These are phyloP conservation scores for Lentinula edodes DNA, from an alignment of 768 basidiomycete genomes.

Conservation along the genomic window DNA sequence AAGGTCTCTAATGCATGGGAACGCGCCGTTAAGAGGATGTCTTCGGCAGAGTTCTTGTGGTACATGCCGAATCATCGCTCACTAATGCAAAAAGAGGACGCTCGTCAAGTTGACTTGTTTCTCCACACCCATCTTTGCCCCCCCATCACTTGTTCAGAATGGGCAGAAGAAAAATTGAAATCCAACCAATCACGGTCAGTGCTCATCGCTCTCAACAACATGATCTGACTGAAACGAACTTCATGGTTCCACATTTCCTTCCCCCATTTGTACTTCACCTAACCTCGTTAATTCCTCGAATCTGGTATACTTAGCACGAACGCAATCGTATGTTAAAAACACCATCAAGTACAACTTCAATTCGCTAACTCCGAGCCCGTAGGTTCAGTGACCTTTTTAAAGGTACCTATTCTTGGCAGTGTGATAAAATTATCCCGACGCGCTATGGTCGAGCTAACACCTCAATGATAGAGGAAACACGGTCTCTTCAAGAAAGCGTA, in stretches of 20 bases:
- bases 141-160: slow-evolving; percentile 22
- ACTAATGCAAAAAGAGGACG: slow-evolving; percentile 8
- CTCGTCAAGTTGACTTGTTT: background rate
- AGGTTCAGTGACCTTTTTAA: slow-evolving; percentile 79
- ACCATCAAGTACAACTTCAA: background rate
- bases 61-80: slow-evolving; percentile 7
- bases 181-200: slow-evolving; percentile 74
- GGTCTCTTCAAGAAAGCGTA: slow-evolving; percentile 91
- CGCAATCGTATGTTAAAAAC: slow-evolving; percentile 53
- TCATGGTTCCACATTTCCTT: slow-evolving; percentile 6
- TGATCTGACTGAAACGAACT: slow-evolving; percentile 4
- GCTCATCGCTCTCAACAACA: slow-evolving; percentile 12
- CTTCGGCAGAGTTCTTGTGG: slow-evolving; percentile 2
- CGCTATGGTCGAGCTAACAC: slow-evolving; percentile 12
- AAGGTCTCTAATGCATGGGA: slow-evolving; percentile 1
- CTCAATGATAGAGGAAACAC: slow-evolving; percentile 64
- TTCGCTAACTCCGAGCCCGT: background rate
- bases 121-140: slow-evolving; percentile 1
- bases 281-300: slow-evolving; percentile 24
- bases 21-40: slow-evolving; percentile 5
- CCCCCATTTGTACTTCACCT: slow-evolving; percentile 21
- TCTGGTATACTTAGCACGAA: slow-evolving; percentile 66
- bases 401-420: slow-evolving; percentile 64
- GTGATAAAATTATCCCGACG: slow-evolving; percentile 28
- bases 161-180: slow-evolving; percentile 80